Evolutionary conservation across 75 land plant species (phyloP).

Genomic region (Pseudotsuga menziesii): DNA sequence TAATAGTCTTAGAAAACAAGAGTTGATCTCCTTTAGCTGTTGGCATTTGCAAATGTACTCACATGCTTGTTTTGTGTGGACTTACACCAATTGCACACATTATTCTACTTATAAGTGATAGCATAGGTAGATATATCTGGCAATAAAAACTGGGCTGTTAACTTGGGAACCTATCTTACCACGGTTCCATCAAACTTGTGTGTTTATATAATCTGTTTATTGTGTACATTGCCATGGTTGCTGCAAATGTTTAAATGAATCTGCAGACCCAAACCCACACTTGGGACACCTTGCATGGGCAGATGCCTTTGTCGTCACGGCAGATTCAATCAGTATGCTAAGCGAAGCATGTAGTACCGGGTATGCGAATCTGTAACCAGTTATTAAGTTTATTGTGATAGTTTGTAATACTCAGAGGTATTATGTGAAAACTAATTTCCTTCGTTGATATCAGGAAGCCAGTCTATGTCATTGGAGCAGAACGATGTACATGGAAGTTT

Average conservation of each 20-base stretch:
- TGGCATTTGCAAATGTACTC: not conserved
- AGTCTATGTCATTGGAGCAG: conserved; percentile 93
- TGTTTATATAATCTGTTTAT: not conserved
- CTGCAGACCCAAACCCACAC: conserved; percentile 92
- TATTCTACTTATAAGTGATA: not conserved
- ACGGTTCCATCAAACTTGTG: not conserved
- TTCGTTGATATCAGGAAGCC: conserved; percentile 64
- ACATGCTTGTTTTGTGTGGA: not conserved
- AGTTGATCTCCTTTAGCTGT: not conserved
- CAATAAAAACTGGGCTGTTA: not conserved
- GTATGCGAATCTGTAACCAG: conserved; percentile 28
- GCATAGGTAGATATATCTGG: not conserved
- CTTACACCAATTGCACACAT: not conserved
- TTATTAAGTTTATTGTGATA: not conserved
- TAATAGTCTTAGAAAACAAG: not conserved
- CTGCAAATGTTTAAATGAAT: conserved; percentile 6
- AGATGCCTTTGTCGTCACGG: conserved; percentile 96
- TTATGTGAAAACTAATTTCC: not conserved
- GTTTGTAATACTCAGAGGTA: not conserved
- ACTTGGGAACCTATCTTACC: not conserved
- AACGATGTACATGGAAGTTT: conserved; percentile 90
- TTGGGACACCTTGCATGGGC: conserved; percentile 98
- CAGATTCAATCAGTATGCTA: conserved; percentile 95
- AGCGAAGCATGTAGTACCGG: conserved; percentile 99
- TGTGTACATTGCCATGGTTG: not conserved